phyloP scores from a whole-genome alignment of 2,329 filamentous ascomycete genomes.

The Phaeosphaeria sp. region DNA sequence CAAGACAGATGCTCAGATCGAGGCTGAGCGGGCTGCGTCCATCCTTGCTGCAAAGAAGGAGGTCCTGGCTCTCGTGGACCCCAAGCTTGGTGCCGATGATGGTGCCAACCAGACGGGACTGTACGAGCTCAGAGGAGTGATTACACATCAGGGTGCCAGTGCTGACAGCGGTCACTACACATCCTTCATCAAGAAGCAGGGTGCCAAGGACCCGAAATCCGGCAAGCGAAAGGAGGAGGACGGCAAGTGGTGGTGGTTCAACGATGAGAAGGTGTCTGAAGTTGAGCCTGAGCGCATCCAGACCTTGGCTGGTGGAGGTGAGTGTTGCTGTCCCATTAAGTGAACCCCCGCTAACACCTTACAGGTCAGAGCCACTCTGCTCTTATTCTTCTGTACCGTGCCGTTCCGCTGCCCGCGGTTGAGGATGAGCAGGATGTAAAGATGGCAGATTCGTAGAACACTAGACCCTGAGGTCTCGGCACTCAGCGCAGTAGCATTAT shows the following conservation, averaged over 20 bases:
- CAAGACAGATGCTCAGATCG: conserved; percentile 94
- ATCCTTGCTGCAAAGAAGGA: conserved; percentile 87
- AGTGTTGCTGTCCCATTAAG: conserved; percentile 29
- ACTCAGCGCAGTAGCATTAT: conserved; percentile 12
- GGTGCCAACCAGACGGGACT: conserved; percentile 92
- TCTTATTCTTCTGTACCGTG: conserved; percentile 79
- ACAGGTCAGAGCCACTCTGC: conserved; percentile 78
- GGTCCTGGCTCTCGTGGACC: conserved; percentile 77
- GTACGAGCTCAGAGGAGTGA: conserved; percentile 91
- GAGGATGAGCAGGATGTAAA: conserved; percentile 53
- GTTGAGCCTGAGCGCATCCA: conserved; percentile 92
- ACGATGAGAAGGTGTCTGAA: conserved; percentile 95
- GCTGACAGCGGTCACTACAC: conserved; percentile 99
- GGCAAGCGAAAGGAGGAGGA: conserved; percentile 83
- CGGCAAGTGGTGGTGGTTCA: conserved; percentile 99
- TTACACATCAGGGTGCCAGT: conserved; percentile 95
- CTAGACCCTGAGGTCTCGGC: conserved; percentile 10
- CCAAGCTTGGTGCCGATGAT: conserved; percentile 75
- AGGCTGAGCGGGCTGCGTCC: conserved; percentile 79
- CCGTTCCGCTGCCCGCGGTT: conserved; percentile 70
- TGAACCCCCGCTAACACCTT: conserved; percentile 19
- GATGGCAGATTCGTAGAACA: conserved; percentile 32
- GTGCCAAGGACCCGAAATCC: conserved; percentile 72
- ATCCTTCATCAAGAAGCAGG: conserved; percentile 93
- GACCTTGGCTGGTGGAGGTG: conserved; percentile 84